A percentile compares a stretch with the other conserved stretches of the same genome.
Conservation (phyloP, 176 grass and related monocot species). For the Rhynchospora tenuis region DNA sequence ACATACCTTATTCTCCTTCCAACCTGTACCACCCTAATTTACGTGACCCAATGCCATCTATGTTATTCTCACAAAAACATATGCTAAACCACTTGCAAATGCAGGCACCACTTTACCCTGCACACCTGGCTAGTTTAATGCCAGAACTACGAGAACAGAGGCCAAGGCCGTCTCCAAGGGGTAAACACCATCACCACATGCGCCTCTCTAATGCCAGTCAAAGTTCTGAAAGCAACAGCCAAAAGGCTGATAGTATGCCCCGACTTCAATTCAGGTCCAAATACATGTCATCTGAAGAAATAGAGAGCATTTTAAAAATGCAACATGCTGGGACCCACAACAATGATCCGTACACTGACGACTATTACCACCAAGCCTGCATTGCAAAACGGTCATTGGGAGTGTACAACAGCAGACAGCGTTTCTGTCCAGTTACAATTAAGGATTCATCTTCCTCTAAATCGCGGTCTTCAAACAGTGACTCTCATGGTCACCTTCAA, state of each 20-base stretch:
- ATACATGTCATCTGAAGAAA: conserved; percentile 98
- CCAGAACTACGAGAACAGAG: conserved; percentile 60
- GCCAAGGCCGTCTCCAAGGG: conserved; percentile 54
- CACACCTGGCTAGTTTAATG: conserved; percentile 38
- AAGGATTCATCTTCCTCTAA: conserved; percentile 68
- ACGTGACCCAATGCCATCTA: conserved; percentile 41
- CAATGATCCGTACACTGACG: conserved; percentile 91
- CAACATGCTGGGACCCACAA: conserved; percentile 81
- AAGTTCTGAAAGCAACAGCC: conserved; percentile 49
- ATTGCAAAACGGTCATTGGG: conserved; percentile 68
- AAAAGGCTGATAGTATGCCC: conserved; percentile 48
- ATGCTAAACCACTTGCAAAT: conserved; percentile 59
- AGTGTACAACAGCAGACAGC: conserved; percentile 48
- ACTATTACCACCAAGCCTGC: conserved; percentile 99
- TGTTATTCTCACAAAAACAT: conserved; percentile 70
- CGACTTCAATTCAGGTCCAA: conserved; percentile 71
- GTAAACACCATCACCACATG: conserved; percentile 57
- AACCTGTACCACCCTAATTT: conserved; percentile 57
- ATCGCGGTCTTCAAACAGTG: conserved; percentile 53
- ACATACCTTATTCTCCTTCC: conserved; percentile 46
- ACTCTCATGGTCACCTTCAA: conserved; percentile 80
- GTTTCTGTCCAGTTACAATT: conserved; percentile 60
- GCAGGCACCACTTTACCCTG: conserved; percentile 38
- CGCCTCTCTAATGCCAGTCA: conserved; percentile 37
- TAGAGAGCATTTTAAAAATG: conserved; percentile 92